phyloP scores from a whole-genome alignment of 257 asterid species.

The Ballota nigra region DNA sequence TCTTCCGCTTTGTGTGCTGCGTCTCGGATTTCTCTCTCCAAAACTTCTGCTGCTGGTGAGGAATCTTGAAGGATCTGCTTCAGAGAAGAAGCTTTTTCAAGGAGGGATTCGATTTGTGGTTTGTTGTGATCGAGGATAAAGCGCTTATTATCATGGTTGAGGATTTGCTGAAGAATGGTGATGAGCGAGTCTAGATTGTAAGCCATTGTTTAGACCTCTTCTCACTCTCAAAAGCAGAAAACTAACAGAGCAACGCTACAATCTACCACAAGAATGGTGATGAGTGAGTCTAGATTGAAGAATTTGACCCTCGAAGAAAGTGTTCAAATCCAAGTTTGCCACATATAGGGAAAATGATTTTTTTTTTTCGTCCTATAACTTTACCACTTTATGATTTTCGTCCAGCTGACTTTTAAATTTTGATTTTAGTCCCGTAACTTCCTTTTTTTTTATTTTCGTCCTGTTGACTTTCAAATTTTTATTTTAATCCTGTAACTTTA shows the following conservation, averaged over 20 bases:
- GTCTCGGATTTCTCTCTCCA: constrained; percentile 8
- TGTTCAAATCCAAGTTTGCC: too few species aligned
- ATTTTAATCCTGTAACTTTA: too few species aligned
- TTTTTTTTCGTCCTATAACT: too few species aligned
- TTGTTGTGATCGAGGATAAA: constrained; percentile 16
- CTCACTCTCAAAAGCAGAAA: not conserved
- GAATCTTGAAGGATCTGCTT: constrained; percentile 10
- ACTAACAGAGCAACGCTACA: not conserved
- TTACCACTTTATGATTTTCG: too few species aligned
- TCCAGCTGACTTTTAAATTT: too few species aligned
- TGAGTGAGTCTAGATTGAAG: too few species aligned
- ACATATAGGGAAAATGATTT: too few species aligned
- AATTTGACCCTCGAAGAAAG: too few species aligned
- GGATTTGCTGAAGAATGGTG: constrained; percentile 15
- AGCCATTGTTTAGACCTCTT: constrained; percentile 19
- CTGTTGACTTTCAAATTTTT: too few species aligned
- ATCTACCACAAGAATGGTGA: not conserved
- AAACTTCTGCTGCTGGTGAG: not conserved
- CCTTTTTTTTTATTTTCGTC: too few species aligned
- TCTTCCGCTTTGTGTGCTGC: constrained; percentile 14
- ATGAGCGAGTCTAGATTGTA: constrained; percentile 22
- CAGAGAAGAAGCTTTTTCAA: constrained; percentile 10
- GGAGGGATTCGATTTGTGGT: constrained; percentile 21
- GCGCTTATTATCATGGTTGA: constrained; percentile 1
- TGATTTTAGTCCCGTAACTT: too few species aligned